Evolutionary conservation across 2,329 filamentous ascomycete species (phyloP).

Genomic region (Fusarium concolor): DNA sequence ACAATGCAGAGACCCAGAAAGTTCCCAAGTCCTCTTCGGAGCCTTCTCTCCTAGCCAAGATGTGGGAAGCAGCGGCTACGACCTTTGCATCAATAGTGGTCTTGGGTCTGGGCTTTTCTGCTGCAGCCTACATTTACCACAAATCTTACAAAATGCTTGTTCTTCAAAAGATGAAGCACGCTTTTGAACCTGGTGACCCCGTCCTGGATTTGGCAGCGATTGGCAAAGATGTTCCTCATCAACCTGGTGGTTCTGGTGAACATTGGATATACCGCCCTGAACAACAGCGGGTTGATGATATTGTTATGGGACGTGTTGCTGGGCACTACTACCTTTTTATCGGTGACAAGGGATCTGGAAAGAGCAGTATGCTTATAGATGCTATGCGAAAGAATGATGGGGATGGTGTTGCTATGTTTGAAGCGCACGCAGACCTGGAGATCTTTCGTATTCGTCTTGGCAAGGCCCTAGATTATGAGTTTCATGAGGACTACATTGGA

Average conservation of each 20-base stretch:
- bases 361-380: constrained; percentile 95
- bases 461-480: constrained; percentile 95
- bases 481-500: constrained; percentile 97
- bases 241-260: constrained; percentile 54
- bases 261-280: constrained; percentile 86
- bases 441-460: constrained; percentile 94
- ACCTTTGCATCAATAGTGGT: constrained; percentile 81
- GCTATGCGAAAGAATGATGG: constrained; percentile 94
- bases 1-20: constrained; percentile 10
- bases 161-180: constrained; percentile 90
- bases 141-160: constrained; percentile 90
- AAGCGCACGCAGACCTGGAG: constrained; percentile 93
- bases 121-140: constrained; percentile 82
- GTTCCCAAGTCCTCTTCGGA: constrained; percentile 39
- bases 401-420: constrained; percentile 92
- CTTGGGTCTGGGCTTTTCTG: constrained; percentile 71
- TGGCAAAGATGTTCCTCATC: constrained; percentile 65
- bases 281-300: constrained; percentile 83
- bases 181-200: constrained; percentile 92
- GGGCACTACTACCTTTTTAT: constrained; percentile 94
- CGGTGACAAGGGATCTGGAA: constrained; percentile 96
- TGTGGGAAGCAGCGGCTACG: constrained; percentile 79
- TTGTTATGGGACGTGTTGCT: constrained; percentile 76
- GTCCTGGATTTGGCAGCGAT: constrained; percentile 83
- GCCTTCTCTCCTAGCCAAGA: constrained; percentile 64